A percentile compares a stretch with the other conserved stretches of the same genome.
These are phyloP conservation scores for Letharia lupina DNA, from an alignment of 495 filamentous ascomycete species.

Conservation along the genomic window DNA sequence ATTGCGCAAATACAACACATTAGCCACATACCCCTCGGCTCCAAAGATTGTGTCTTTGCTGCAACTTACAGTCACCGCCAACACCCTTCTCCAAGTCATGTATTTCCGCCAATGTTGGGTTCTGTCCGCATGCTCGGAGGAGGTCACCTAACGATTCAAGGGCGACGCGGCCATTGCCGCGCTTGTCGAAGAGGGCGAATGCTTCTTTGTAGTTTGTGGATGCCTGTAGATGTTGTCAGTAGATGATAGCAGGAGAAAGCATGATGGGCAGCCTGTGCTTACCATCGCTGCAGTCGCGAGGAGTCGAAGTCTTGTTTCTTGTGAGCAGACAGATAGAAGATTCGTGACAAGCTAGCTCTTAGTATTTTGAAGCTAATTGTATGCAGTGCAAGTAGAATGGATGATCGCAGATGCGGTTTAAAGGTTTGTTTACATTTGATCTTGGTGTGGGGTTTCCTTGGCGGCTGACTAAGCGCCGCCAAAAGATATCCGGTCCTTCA, in stretches of 20 bases:
- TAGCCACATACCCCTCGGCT: background rate
- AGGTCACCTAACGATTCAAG: constrained; percentile 85
- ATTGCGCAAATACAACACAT: background rate
- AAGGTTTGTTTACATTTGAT: constrained; percentile 18
- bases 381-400: background rate
- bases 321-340: no score
- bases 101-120: constrained; percentile 90
- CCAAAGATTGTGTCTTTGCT: no score
- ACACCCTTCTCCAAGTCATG: constrained; percentile 77
- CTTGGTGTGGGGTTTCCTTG: background rate
- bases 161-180: constrained; percentile 81
- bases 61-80: constrained; percentile 72
- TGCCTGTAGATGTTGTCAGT: constrained; percentile 49
- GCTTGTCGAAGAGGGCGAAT: constrained; percentile 98
- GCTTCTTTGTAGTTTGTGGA: constrained; percentile 99
- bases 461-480: constrained; percentile 8
- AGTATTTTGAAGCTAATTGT: background rate
- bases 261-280: background rate
- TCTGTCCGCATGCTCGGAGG: constrained; percentile 93
- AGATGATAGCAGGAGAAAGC: background rate
- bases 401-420: background rate
- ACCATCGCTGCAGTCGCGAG: constrained; percentile 4
- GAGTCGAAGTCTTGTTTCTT: background rate
- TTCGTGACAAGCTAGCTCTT: background rate
- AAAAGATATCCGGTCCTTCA: background rate